These are phyloP conservation scores for Heritiera littoralis DNA, from an alignment of 345 rosid species.

Conservation along the genomic window DNA sequence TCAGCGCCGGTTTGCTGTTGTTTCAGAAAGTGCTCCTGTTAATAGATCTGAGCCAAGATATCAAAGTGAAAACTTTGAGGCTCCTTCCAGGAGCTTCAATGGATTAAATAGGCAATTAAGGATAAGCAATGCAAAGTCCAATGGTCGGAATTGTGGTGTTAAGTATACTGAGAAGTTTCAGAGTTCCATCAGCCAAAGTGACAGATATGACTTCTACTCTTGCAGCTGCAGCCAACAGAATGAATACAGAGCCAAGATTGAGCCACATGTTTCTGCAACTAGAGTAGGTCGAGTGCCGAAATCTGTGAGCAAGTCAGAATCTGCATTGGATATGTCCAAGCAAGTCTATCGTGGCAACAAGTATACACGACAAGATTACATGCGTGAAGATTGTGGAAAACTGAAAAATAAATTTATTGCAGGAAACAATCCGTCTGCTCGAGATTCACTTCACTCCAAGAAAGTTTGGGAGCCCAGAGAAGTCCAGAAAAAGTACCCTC, in stretches of 20 bases:
- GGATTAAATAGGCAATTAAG: constrained; percentile 55
- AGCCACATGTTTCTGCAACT: constrained; percentile 48
- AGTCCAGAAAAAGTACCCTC: constrained; percentile 55
- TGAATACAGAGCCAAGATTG: constrained; percentile 62
- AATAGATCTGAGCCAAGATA: constrained; percentile 56
- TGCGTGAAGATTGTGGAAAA: constrained; percentile 55
- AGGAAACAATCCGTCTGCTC: constrained; percentile 39
- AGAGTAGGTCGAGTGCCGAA: constrained; percentile 56
- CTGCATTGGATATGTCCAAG: constrained; percentile 57
- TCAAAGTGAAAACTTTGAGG: constrained; percentile 52
- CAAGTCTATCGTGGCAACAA: constrained; percentile 55
- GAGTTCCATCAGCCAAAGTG: constrained; percentile 48
- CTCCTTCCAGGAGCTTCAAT: constrained; percentile 50
- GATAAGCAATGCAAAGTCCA: constrained; percentile 49
- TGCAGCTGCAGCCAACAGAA: constrained; percentile 62
- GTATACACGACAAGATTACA: constrained; percentile 51
- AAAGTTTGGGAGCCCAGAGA: constrained; percentile 87
- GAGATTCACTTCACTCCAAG: constrained; percentile 49
- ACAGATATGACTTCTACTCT: constrained; percentile 59
- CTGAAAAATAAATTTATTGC: constrained; percentile 49
- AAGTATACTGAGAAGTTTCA: constrained; percentile 63
- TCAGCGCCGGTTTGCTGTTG: constrained; percentile 44
- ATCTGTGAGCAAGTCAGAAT: constrained; percentile 49
- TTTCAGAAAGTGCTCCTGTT: constrained; percentile 49
- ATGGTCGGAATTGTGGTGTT: constrained; percentile 44